These are phyloP conservation scores for Yarrowia porcina DNA, from an alignment of 805 yeast species.

Conservation along the genomic window DNA sequence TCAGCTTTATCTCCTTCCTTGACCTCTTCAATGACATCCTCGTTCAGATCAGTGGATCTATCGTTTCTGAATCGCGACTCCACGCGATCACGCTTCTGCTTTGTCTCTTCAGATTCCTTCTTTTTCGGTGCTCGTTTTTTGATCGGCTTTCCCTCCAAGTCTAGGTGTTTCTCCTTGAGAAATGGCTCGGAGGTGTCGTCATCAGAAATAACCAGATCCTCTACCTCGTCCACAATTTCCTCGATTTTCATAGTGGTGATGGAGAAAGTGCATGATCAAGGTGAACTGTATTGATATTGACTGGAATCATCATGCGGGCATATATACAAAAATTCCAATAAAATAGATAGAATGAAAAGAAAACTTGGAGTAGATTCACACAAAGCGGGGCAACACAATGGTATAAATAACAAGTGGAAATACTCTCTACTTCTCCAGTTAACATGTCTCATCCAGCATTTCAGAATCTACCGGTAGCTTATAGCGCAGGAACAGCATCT, in stretches of 20 bases:
- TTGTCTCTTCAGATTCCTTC: not conserved
- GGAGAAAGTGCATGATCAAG: too few relatives aligned
- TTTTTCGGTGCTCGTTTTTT: constrained; percentile 1
- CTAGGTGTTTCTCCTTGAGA: constrained; percentile 19
- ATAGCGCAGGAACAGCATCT: too few relatives aligned
- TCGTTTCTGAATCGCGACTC: constrained; percentile 6
- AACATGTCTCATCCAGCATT: too few relatives aligned
- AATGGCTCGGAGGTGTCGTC: constrained; percentile 19
- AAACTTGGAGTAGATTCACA: too few relatives aligned
- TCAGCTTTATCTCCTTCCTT: not conserved
- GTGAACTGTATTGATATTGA: too few relatives aligned
- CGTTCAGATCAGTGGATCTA: not conserved
- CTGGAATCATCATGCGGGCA: too few relatives aligned
- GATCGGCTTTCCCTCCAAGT: not conserved
- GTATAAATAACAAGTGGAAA: not conserved
- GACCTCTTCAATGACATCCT: not conserved
- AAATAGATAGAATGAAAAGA: too few relatives aligned
- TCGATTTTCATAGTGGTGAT: not conserved
- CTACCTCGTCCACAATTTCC: constrained; percentile 5
- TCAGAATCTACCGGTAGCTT: too few relatives aligned
- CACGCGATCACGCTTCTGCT: not conserved
- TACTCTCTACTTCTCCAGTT: too few relatives aligned
- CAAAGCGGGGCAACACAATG: too few relatives aligned
- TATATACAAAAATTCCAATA: too few relatives aligned
- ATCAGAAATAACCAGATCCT: constrained; percentile 1